Conservation (phyloP, 257 asterid species). For the Euphrasia confusa region DNA sequence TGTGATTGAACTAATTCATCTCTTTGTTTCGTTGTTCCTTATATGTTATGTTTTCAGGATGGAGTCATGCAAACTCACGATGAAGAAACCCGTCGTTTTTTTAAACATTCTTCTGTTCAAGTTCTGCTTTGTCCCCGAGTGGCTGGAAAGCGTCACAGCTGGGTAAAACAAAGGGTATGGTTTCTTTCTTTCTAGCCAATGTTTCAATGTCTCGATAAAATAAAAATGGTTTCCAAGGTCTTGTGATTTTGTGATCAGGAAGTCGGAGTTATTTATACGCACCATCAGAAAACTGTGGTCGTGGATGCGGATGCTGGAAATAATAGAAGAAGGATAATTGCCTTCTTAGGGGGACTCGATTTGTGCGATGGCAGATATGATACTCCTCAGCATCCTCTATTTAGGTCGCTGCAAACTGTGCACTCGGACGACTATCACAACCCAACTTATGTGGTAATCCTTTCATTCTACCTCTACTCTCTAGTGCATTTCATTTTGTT, state of each 20-base stretch:
- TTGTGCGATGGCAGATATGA: constrained; percentile 95
- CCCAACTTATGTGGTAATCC: constrained; percentile 74
- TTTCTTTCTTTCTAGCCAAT: constrained; percentile 2
- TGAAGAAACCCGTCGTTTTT: constrained; percentile 91
- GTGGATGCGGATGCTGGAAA: constrained; percentile 97
- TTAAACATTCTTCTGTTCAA: constrained; percentile 93
- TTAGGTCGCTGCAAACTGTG: constrained; percentile 59
- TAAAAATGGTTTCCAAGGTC: not conserved
- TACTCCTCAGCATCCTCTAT: constrained; percentile 71
- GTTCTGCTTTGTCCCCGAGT: constrained; percentile 92
- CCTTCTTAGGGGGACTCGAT: constrained; percentile 95
- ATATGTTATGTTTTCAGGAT: constrained; percentile 42
- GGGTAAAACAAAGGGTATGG: constrained; percentile 87
- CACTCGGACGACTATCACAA: constrained; percentile 93
- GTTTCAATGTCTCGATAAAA: not conserved
- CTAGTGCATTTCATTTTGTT: constrained; percentile 7
- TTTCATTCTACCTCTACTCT: constrained; percentile 16
- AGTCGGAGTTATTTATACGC: constrained; percentile 90
- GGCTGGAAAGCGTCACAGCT: constrained; percentile 97
- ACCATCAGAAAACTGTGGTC: constrained; percentile 94
- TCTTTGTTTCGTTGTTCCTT: not conserved
- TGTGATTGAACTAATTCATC: not conserved
- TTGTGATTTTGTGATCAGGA: constrained; percentile 48
- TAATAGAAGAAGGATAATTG: constrained; percentile 60
- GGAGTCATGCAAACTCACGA: constrained; percentile 99